These are phyloP conservation scores for Petunia secreta DNA, from an alignment of 257 asterid genomes.

Conservation along the genomic window DNA sequence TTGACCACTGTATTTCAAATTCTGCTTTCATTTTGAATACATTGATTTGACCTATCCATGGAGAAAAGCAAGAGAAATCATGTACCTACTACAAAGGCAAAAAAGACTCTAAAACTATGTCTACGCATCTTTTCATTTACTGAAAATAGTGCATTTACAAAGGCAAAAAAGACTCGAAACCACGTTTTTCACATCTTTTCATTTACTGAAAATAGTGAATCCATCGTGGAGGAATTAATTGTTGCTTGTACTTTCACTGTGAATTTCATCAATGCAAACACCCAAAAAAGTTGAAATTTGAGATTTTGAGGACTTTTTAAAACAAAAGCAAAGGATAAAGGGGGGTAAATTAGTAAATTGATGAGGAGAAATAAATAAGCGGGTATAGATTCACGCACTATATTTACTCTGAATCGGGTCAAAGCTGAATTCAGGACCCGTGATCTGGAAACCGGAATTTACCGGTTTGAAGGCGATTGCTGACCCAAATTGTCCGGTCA, in stretches of 20 bases:
- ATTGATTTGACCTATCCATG: constrained; percentile 9
- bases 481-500: not conserved
- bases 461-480: not conserved
- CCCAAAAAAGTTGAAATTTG: not conserved
- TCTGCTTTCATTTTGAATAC: not conserved
- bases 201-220: not conserved
- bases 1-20: not conserved
- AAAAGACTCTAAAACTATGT: not conserved
- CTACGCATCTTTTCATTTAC: not conserved
- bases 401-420: not conserved
- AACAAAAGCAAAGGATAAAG: not conserved
- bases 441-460: constrained; percentile 10
- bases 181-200: not conserved
- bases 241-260: not conserved
- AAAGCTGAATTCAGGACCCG: not conserved
- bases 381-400: not conserved
- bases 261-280: constrained; percentile 1
- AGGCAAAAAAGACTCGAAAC: not conserved
- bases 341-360: not conserved
- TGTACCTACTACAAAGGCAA: not conserved
- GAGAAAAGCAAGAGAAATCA: not conserved
- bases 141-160: not conserved
- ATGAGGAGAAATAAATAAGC: not conserved
- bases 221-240: not conserved
- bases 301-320: not conserved